A percentile compares a stretch with the other conserved stretches of the same genome.
Conservation (phyloP, 2,329 filamentous ascomycete genomes). For the Sarocladium strictum region DNA sequence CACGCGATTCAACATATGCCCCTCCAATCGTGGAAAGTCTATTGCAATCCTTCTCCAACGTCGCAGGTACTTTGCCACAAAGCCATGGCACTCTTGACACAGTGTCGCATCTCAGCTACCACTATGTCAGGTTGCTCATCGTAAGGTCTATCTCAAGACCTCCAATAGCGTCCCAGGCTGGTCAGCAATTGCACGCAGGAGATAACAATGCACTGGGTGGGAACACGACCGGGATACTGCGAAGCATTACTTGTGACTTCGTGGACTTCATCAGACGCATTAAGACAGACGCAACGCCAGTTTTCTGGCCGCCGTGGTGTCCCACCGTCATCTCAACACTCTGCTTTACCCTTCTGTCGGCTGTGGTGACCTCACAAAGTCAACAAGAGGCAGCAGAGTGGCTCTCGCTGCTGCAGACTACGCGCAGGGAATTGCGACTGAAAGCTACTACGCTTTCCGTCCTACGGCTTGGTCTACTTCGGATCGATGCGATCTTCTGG, state of each 20-base stretch:
- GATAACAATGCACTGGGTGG: neutral
- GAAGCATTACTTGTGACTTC: neutral
- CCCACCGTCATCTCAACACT: conserved; percentile 14
- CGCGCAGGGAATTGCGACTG: conserved; percentile 13
- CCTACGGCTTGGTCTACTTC: conserved; percentile 15
- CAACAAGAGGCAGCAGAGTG: conserved; percentile 13
- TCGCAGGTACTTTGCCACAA: neutral
- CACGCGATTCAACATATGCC: neutral
- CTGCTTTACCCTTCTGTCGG: conserved; percentile 15
- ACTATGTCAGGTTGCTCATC: conserved; percentile 1
- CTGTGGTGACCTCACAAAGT: conserved; percentile 9
- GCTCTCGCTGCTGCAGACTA: conserved; percentile 13
- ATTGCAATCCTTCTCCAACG: neutral
- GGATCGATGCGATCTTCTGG: conserved; percentile 19
- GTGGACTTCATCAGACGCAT: conserved; percentile 9
- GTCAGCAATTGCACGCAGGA: neutral
- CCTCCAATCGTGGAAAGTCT: neutral
- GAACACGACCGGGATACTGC: neutral
- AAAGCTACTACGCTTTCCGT: conserved; percentile 16
- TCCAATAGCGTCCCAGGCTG: neutral
- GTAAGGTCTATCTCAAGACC: neutral
- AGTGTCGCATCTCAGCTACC: neutral
- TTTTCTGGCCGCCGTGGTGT: conserved; percentile 16
- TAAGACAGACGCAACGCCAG: conserved; percentile 11
- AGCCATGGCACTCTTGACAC: neutral